Evolutionary conservation across 306 rosid species (phyloP), one percentile per base, ranked within the genome.

Genomic region (Potentilla sterilis): DNA sequence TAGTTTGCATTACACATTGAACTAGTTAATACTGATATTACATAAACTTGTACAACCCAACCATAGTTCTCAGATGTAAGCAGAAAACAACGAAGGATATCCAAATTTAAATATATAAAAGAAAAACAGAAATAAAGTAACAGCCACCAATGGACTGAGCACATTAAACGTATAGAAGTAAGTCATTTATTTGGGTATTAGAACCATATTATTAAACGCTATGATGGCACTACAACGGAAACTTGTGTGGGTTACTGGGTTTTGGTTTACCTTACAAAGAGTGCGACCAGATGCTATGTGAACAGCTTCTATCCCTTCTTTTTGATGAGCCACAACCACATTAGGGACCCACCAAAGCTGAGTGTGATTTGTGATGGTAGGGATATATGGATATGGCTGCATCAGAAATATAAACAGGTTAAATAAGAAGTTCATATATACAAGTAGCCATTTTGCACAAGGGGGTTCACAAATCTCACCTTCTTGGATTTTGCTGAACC

Each of bases 321-420:
- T 92, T 75, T 78, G 91, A 90, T 92, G 99, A 82, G 93, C 98
- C 81, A 96, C 99, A 19, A 92, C 91, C 18, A 92, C 99, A 85
- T 96, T 96, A 35, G 98, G 98, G 80, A 96, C 93, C 99, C 99
- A 96, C 99, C 99, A 96, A 65, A 96, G 89, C 69, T 89, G 87
- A 74, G 99, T 96, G 91, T 96, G 87, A 91, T 92, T 96, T 77
- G 99, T 96, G 79, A 96, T 92, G 72, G 99, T 96, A 64, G 99
- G 99, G 82, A 90, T 83, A 78, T 89, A 96, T n/a, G 87, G 91
- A 69, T 78, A 66, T 38, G 87, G 84, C 99, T 96, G 93, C 88
- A 89, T 62, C 78, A 82, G 66, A 72, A 71, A 87, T 57, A 51
- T 38, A 78, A 73, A 58, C 51, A 75, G 40, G 6, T 74, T 51